Evolutionary conservation across 2,329 filamentous ascomycete genomes (phyloP).

Genomic region (Phialemoniopsis sp.): DNA sequence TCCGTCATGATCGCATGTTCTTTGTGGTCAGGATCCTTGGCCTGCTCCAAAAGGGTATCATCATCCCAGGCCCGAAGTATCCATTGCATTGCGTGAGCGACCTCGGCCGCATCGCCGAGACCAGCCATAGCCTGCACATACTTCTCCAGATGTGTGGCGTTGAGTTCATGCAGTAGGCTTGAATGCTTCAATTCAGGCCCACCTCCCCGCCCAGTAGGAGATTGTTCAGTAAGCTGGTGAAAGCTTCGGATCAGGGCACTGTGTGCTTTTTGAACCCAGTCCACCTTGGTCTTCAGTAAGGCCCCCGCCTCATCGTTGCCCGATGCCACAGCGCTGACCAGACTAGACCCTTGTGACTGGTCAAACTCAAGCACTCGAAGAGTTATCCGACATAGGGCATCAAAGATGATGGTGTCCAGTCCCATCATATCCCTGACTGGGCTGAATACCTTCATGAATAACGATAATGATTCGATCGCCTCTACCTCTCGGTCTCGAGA

Average conservation of each 20-base stretch:
- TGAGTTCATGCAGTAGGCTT: constrained; percentile 16
- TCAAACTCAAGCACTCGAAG: constrained; percentile 21
- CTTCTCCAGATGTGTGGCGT: constrained; percentile 44
- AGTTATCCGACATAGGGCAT: constrained; percentile 26
- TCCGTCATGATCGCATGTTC: constrained; percentile 22
- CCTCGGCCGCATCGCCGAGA: constrained; percentile 53
- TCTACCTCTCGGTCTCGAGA: constrained; percentile 9
- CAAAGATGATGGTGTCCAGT: constrained; percentile 27
- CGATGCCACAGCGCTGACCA: too few relatives aligned
- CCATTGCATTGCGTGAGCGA: constrained; percentile 56
- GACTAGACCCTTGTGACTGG: neutral
- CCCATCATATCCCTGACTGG: constrained; percentile 20
- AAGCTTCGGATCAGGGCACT: too few relatives aligned
- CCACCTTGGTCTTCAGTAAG: too few relatives aligned
- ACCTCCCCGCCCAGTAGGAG: too few relatives aligned
- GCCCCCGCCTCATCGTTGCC: too few relatives aligned
- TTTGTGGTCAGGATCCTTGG: constrained; percentile 27
- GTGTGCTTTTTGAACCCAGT: too few relatives aligned
- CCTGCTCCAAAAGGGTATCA: constrained; percentile 24
- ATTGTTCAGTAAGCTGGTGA: neutral
- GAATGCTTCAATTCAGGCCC: too few relatives aligned
- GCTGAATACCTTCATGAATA: constrained; percentile 24
- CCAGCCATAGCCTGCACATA: constrained; percentile 62
- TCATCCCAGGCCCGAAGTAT: constrained; percentile 43
- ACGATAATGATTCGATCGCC: constrained; percentile 12